Conservation (phyloP, 2,329 filamentous ascomycete species). For the Lasiodiplodia gonubiensis region DNA sequence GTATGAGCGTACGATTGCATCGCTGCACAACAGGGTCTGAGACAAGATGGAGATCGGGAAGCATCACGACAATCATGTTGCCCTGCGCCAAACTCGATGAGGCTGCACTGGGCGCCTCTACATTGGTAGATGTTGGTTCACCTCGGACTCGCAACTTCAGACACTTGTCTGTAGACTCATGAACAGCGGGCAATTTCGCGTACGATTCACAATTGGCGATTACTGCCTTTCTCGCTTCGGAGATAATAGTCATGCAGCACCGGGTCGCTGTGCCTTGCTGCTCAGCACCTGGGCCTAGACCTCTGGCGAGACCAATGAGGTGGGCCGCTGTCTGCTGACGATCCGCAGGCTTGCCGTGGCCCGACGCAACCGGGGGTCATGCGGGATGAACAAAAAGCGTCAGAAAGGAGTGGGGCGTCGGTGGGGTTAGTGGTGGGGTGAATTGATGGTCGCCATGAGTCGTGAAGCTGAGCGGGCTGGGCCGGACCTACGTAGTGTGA, state of each 20-base stretch:
- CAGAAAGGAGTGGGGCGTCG: constrained; percentile 1
- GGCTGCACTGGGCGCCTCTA: neutral
- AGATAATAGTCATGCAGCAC: neutral
- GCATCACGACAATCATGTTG: neutral
- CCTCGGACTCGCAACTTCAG: neutral
- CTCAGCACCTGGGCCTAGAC: constrained; percentile 6
- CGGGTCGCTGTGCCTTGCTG: neutral
- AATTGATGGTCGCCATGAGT: constrained; percentile 19
- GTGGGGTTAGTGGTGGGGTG: constrained; percentile 19
- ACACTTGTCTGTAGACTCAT: neutral
- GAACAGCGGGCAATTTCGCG: neutral
- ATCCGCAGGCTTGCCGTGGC: constrained; percentile 11
- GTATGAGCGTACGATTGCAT: neutral
- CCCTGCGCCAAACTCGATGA: neutral
- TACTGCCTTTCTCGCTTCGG: neutral
- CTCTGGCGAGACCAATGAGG: neutral
- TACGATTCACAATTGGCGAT: neutral
- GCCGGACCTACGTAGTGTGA: neutral
- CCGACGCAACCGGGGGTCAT: constrained; percentile 13
- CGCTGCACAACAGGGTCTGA: neutral
- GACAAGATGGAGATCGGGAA: neutral
- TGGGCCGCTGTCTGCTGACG: constrained; percentile 10
- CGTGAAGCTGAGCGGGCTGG: constrained; percentile 2
- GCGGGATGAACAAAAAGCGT: constrained; percentile 18
- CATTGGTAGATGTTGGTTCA: neutral